Evolutionary conservation across 441 rosid genomes (phyloP).

Genomic region (Mallotus japonicus): DNA sequence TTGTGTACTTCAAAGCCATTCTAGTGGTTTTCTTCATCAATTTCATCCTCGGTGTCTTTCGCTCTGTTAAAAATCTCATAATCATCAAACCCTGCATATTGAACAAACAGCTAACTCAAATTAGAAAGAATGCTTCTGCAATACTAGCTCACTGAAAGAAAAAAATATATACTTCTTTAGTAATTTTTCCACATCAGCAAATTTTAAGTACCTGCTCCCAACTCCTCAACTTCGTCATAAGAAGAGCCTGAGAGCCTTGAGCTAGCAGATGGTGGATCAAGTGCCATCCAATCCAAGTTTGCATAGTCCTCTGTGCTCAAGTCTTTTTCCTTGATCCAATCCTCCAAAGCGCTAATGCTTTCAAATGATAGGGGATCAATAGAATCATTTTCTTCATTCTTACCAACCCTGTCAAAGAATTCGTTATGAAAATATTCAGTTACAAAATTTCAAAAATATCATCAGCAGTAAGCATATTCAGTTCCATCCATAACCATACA

Average conservation of each 20-base stretch:
- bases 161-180: conserved; percentile 1
- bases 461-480: neutral
- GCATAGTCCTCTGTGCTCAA: conserved; percentile 40
- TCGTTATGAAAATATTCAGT: conserved; percentile 1
- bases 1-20: neutral
- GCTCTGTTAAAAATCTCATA: conserved; percentile 51
- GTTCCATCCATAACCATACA: conserved; percentile 23
- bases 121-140: conserved; percentile 8
- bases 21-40: conserved; percentile 31
- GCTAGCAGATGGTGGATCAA: conserved; percentile 44
- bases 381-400: conserved; percentile 37
- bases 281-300: conserved; percentile 55
- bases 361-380: conserved; percentile 53
- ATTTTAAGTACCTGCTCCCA: conserved; percentile 48
- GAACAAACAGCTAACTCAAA: conserved; percentile 1
- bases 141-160: conserved; percentile 10
- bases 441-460: conserved; percentile 4
- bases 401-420: conserved; percentile 27
- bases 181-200: conserved; percentile 10
- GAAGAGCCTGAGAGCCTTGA: conserved; percentile 23
- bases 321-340: conserved; percentile 62
- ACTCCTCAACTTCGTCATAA: conserved; percentile 52
- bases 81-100: conserved; percentile 71
- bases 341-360: conserved; percentile 41
- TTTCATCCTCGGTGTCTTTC: conserved; percentile 42